Evolutionary conservation across 1,284 basidiomycete genomes (phyloP).

Genomic region (Apiotrichum gracile): DNA sequence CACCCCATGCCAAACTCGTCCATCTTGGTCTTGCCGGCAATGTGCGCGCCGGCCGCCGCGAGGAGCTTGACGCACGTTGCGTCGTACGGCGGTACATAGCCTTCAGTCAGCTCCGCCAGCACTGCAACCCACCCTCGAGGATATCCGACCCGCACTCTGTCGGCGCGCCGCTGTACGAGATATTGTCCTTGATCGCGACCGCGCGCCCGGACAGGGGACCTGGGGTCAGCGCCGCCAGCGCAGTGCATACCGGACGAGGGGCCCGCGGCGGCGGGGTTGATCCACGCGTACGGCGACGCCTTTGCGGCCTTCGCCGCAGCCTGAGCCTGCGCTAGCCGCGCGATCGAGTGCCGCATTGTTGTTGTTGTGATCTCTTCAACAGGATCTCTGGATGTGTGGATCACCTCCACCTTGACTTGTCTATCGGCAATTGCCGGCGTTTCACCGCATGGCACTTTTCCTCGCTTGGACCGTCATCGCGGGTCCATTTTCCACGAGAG

Average conservation of each 20-base stretch:
- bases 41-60: slow-evolving; percentile 59
- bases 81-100: slow-evolving; percentile 74
- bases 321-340: slow-evolving; percentile 1
- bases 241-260: slow-evolving; percentile 12
- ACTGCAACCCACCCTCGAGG: slow-evolving; percentile 53
- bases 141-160: slow-evolving; percentile 77
- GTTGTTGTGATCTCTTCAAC: not conserved
- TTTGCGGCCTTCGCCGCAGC: not conserved
- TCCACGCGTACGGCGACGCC: slow-evolving; percentile 33
- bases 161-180: slow-evolving; percentile 61
- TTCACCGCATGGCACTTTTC: not conserved
- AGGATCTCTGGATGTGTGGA: not conserved
- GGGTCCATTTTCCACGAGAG: too few relatives aligned
- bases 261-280: slow-evolving; percentile 13
- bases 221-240: slow-evolving; percentile 1
- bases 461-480: too few relatives aligned
- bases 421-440: not conserved
- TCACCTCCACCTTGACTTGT: not conserved
- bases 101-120: slow-evolving; percentile 43
- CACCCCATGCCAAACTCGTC: slow-evolving; percentile 99
- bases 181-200: slow-evolving; percentile 80
- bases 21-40: slow-evolving; percentile 87
- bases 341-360: not conserved
- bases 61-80: slow-evolving; percentile 75
- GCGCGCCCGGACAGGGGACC: slow-evolving; percentile 28